phyloP scores from a whole-genome alignment of 2,329 filamentous ascomycete genomes.

The Colletotrichum echinochloae region DNA sequence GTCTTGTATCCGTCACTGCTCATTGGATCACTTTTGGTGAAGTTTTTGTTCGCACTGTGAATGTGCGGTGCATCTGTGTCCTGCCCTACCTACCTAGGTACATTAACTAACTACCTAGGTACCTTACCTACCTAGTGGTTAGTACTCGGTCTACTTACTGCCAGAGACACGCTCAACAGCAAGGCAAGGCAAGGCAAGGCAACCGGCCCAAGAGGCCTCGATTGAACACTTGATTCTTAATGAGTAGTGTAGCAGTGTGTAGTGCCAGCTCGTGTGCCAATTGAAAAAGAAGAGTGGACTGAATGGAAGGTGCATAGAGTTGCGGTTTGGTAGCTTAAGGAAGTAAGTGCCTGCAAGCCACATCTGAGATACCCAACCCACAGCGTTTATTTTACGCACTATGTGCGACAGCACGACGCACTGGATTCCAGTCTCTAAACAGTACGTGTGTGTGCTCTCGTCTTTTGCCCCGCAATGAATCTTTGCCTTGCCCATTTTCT shows the following conservation, averaged over 20 bases:
- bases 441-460: neutral
- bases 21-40: neutral
- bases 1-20: neutral
- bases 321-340: neutral
- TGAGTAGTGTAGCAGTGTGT: neutral
- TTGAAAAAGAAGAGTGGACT: too few species aligned
- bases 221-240: neutral
- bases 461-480: conserved; percentile 36
- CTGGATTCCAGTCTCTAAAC: conserved; percentile 1
- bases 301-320: neutral
- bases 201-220: neutral
- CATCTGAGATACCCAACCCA: neutral
- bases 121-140: too few species aligned
- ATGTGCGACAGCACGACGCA: conserved; percentile 17
- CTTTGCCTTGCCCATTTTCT: conserved; percentile 10
- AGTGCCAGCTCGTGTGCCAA: neutral
- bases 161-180: neutral
- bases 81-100: conserved; percentile 3
- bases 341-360: neutral
- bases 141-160: neutral
- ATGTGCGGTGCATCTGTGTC: neutral
- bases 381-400: conserved; percentile 6
- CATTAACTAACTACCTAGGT: neutral
- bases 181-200: neutral
- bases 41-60: conserved; percentile 14